phyloP scores from a whole-genome alignment of 2,329 filamentous ascomycete species.

The Alternaria rosae region DNA sequence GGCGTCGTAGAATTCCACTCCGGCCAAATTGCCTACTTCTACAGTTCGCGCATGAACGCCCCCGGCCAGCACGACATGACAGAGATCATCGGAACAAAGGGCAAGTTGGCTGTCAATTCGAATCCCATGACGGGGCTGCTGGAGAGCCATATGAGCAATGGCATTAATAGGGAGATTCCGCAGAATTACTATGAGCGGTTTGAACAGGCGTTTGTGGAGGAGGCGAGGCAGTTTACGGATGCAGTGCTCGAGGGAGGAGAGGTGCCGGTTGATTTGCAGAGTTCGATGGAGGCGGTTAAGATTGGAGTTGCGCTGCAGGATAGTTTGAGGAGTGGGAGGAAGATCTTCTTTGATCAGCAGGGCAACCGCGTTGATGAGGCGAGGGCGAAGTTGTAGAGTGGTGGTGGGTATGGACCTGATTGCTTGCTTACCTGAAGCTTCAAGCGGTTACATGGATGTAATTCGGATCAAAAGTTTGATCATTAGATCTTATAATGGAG shows the following conservation, averaged over 20 bases:
- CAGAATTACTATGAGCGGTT: constrained; percentile 70
- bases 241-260: constrained; percentile 63
- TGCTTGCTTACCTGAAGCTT: too few species aligned
- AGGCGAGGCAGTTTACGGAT: constrained; percentile 69
- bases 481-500: background rate
- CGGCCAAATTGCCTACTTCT: constrained; percentile 70
- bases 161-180: constrained; percentile 67
- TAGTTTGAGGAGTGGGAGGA: constrained; percentile 53
- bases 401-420: background rate
- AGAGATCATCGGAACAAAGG: constrained; percentile 71
- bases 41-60: constrained; percentile 71
- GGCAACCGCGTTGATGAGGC: constrained; percentile 55
- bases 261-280: constrained; percentile 64
- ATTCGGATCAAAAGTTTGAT: background rate
- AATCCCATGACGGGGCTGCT: constrained; percentile 65
- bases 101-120: constrained; percentile 68
- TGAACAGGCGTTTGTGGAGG: constrained; percentile 67
- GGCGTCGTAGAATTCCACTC: constrained; percentile 71
- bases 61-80: constrained; percentile 72
- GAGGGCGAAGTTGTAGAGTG: constrained; percentile 50
- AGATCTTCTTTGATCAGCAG: constrained; percentile 63
- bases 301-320: constrained; percentile 64
- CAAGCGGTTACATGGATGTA: background rate
- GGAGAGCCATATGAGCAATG: constrained; percentile 61
- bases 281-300: constrained; percentile 65